These are phyloP conservation scores for Phlebiopsis flavidoalba DNA, from an alignment of 768 basidiomycete species.

Conservation along the genomic window DNA sequence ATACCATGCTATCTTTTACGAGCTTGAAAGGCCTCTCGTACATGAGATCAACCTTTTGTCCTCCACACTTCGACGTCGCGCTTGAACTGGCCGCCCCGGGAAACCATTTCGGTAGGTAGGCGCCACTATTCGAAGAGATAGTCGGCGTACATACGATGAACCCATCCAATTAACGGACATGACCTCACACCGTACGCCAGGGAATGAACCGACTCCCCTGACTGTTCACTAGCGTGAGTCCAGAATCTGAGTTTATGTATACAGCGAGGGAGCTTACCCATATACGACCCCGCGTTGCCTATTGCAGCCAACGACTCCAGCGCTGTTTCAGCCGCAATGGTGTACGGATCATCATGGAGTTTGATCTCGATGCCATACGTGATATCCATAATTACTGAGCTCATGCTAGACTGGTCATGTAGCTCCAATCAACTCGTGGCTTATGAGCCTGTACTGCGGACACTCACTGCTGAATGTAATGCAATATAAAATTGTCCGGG, in stretches of 20 bases:
- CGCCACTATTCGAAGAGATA: constrained; percentile 12
- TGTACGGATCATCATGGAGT: constrained; percentile 12
- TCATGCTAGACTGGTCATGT: constrained; percentile 2
- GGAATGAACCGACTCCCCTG: no score
- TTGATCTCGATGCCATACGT: constrained; percentile 15
- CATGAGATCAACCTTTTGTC: background rate
- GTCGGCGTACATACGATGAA: no score
- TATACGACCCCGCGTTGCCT: constrained; percentile 9
- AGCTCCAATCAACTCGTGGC: background rate
- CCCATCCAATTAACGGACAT: no score
- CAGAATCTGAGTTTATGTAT: no score
- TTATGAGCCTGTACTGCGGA: no score
- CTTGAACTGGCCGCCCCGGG: constrained; percentile 18
- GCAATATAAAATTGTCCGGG: constrained; percentile 22
- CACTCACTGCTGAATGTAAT: background rate
- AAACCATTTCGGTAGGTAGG: constrained; percentile 17
- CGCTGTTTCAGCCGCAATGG: constrained; percentile 10
- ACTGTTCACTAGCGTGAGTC: no score
- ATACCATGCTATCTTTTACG: constrained; percentile 12
- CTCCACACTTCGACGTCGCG: constrained; percentile 8
- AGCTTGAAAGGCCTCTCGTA: constrained; percentile 7
- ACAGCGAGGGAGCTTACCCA: background rate
- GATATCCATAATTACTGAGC: constrained; percentile 10
- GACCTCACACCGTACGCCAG: no score
- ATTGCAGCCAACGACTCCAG: background rate